Evolutionary conservation across 2,329 filamentous ascomycete species (phyloP).

Genomic region (Phialophora verrucosa): DNA sequence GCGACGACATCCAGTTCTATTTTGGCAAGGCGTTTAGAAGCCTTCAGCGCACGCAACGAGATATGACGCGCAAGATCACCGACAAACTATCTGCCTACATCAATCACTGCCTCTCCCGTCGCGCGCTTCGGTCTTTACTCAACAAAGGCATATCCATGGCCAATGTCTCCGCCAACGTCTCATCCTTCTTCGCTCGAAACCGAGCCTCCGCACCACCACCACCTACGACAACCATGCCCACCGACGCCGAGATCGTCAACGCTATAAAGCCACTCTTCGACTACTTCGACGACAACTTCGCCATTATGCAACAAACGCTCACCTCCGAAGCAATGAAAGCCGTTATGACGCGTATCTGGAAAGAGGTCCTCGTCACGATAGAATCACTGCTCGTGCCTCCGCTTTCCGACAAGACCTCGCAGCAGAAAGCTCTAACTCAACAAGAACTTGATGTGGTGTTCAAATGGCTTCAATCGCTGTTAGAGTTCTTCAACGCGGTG

Average conservation of each 20-base stretch:
- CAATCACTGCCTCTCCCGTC: constrained; percentile 81
- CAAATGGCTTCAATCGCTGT: constrained; percentile 87
- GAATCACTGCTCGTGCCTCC: constrained; percentile 90
- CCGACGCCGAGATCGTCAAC: constrained; percentile 75
- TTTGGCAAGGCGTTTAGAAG: constrained; percentile 97
- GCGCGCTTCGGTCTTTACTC: constrained; percentile 76
- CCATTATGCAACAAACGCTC: constrained; percentile 96
- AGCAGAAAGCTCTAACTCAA: constrained; percentile 79
- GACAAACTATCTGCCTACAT: constrained; percentile 98
- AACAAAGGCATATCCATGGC: constrained; percentile 75
- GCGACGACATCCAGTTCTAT: constrained; percentile 98
- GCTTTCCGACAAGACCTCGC: constrained; percentile 89
- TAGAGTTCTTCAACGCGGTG: constrained; percentile 92
- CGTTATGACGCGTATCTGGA: constrained; percentile 98
- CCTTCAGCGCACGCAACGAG: constrained; percentile 91
- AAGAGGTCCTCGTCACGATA: constrained; percentile 91
- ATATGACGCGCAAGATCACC: constrained; percentile 97
- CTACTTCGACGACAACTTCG: constrained; percentile 98
- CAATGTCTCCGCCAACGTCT: constrained; percentile 75
- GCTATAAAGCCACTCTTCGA: constrained; percentile 83
- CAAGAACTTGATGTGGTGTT: constrained; percentile 95
- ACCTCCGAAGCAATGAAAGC: constrained; percentile 97
- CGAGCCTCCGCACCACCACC: constrained; percentile 45
- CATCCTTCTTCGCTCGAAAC: constrained; percentile 65
- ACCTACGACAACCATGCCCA: constrained; percentile 59